phyloP scores from a whole-genome alignment of 257 asterid genomes.

The Solanum pennellii region DNA sequence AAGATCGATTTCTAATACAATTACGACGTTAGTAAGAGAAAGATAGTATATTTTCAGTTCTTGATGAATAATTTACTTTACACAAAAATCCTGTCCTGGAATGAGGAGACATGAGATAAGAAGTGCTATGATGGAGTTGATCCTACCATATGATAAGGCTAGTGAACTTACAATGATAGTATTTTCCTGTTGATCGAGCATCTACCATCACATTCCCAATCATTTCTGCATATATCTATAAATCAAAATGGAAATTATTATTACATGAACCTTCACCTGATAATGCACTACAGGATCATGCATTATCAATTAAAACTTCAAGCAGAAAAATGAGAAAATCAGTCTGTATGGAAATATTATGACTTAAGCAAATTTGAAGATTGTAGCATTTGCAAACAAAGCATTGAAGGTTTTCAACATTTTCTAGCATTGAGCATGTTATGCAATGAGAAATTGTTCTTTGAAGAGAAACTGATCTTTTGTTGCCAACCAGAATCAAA shows the following conservation, averaged over 20 bases:
- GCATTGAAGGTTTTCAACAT: not conserved
- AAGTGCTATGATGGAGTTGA: not conserved
- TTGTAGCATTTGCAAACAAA: not conserved
- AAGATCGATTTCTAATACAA: not conserved
- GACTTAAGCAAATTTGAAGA: not conserved
- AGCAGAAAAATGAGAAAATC: not conserved
- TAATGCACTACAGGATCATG: not conserved
- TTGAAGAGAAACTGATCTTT: not conserved
- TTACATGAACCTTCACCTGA: not conserved
- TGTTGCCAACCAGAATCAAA: not conserved
- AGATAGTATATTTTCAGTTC: not conserved
- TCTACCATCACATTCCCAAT: constrained; percentile 81
- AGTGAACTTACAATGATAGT: constrained; percentile 76
- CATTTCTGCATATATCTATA: constrained; percentile 97
- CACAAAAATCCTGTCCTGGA: not conserved
- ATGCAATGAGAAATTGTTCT: not conserved
- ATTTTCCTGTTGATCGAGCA: constrained; percentile 99
- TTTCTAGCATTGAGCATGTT: not conserved
- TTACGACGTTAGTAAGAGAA: not conserved
- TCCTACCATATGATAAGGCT: not conserved
- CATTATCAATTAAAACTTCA: not conserved
- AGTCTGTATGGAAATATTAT: not conserved
- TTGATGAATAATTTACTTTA: not conserved
- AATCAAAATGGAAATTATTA: not conserved
- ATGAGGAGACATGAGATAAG: not conserved